Base-by-base conservation (phyloP, 2,329 filamentous ascomycete genomes). In the Diatrype stigma region DNA sequence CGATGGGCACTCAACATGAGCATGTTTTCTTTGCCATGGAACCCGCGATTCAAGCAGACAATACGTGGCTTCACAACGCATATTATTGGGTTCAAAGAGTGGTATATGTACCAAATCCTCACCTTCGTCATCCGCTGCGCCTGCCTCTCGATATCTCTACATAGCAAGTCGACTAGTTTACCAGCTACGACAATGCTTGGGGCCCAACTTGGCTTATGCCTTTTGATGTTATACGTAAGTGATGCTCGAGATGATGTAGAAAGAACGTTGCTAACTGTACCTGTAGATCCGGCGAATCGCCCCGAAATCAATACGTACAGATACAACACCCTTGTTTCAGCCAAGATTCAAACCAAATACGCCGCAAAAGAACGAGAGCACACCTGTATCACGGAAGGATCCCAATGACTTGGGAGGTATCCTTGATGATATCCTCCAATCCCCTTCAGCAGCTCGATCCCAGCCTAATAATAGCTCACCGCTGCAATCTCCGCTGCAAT, bases 21-120 rank as follows among this genome's bases (percentile, higher is more conserved):
- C 34, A 56, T 82, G 2, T 59, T 77, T 17, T 78, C 82, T 3
- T 67, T 78, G 12, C 86, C 82, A 78, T 89, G 86, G 86, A 89
- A 89, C 55, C 84, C 85, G 0, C 79, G 78, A 52, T 80, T 88
- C 56, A 76, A 80, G 32, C 75, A 85, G 59, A 79, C 78, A 3
- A 72, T 75, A 32, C 74, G 79, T n/a, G 84, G 81, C 49, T 86
- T 79, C 63, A 80, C 75, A 26, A 77, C 71, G 54, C 83, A 80
- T 51, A 73, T 89, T 30, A 64, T 77, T 3, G 85, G 85, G 0
- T 76, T 89, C 12, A 71, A 74, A 3, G 76, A 81, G 47, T 87
- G 87, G 77, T 89, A 89, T 62, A 75, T 74, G 1, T 79, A 86
- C 54, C 87, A 91, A 61, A 63, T 77, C 2, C 63, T 86, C 30